A percentile compares a stretch with the other conserved stretches of the same genome.
These are phyloP conservation scores for Blastobotrys parvus DNA, from an alignment of 805 yeast genomes.

Conservation along the genomic window DNA sequence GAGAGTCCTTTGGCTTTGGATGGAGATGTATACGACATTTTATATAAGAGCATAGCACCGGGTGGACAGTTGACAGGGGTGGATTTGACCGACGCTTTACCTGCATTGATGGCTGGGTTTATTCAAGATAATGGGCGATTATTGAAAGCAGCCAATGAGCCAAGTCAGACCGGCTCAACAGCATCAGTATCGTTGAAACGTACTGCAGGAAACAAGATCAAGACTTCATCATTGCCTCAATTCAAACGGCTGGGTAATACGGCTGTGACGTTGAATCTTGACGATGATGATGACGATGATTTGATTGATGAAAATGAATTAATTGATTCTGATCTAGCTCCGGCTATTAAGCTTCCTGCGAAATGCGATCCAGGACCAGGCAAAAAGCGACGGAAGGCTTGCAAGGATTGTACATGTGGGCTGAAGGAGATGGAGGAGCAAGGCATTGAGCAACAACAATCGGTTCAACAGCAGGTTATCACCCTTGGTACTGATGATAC, in stretches of 20 bases:
- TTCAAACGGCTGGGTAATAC: constrained; percentile 31
- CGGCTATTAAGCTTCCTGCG: constrained; percentile 46
- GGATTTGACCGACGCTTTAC: not conserved
- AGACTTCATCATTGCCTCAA: constrained; percentile 9
- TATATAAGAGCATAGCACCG: constrained; percentile 23
- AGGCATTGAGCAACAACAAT: constrained; percentile 37
- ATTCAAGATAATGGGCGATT: constrained; percentile 21
- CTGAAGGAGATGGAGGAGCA: constrained; percentile 70
- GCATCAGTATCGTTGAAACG: constrained; percentile 13
- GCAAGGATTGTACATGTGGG: constrained; percentile 98
- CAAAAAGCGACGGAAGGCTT: constrained; percentile 75
- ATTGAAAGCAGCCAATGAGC: constrained; percentile 12
- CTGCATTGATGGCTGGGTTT: constrained; percentile 25
- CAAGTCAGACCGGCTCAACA: constrained; percentile 3
- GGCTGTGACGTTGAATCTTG: constrained; percentile 35
- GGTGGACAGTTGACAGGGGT: constrained; percentile 28
- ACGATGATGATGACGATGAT: constrained; percentile 38
- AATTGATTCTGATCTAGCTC: constrained; percentile 28
- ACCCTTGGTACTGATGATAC: constrained; percentile 59
- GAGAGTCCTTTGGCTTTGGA: constrained; percentile 19
- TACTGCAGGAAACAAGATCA: constrained; percentile 1
- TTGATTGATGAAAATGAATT: constrained; percentile 53
- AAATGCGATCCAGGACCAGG: constrained; percentile 43
- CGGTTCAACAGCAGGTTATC: constrained; percentile 43
- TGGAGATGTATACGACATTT: constrained; percentile 19